phyloP scores from a whole-genome alignment of 2,329 filamentous ascomycete genomes.

The Penicillium expansum region DNA sequence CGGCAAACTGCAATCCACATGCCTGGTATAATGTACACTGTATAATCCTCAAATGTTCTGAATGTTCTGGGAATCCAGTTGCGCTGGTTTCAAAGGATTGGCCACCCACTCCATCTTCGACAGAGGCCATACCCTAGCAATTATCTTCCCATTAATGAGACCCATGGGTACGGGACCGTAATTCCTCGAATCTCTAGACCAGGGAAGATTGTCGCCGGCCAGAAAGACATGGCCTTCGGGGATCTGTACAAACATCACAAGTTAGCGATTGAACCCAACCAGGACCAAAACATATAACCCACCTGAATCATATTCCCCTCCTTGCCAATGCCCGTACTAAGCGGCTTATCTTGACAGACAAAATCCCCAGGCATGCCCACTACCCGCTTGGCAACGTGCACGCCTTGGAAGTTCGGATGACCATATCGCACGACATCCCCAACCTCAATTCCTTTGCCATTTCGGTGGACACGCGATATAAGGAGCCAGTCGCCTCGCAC shows the following conservation, averaged over 20 bases:
- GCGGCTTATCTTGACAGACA: conserved; percentile 46
- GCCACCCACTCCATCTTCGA: conserved; percentile 37
- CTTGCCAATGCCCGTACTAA: conserved; percentile 32
- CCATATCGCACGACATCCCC: conserved; percentile 81
- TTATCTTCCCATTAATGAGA: conserved; percentile 77
- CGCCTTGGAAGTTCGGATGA: conserved; percentile 65
- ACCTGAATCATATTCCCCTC: conserved; percentile 52
- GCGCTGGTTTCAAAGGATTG: conserved; percentile 38
- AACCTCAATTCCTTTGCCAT: conserved; percentile 66
- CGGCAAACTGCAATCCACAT: background rate
- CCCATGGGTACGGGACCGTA: conserved; percentile 86
- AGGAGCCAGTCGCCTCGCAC: conserved; percentile 66
- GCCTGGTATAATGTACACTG: background rate
- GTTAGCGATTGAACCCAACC: conserved; percentile 3
- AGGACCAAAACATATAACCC: conserved; percentile 13
- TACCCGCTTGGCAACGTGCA: conserved; percentile 73
- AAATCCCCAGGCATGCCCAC: conserved; percentile 66
- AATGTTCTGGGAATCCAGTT: conserved; percentile 17
- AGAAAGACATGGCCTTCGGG: conserved; percentile 91
- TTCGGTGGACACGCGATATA: conserved; percentile 64
- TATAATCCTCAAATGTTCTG: conserved; percentile 1
- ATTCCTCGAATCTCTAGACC: conserved; percentile 79
- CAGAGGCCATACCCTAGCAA: conserved; percentile 50
- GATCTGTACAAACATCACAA: conserved; percentile 54
- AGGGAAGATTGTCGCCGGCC: conserved; percentile 79